Conservation (phyloP, 2,329 filamentous ascomycete species). For the Elsinoe ampelina region DNA sequence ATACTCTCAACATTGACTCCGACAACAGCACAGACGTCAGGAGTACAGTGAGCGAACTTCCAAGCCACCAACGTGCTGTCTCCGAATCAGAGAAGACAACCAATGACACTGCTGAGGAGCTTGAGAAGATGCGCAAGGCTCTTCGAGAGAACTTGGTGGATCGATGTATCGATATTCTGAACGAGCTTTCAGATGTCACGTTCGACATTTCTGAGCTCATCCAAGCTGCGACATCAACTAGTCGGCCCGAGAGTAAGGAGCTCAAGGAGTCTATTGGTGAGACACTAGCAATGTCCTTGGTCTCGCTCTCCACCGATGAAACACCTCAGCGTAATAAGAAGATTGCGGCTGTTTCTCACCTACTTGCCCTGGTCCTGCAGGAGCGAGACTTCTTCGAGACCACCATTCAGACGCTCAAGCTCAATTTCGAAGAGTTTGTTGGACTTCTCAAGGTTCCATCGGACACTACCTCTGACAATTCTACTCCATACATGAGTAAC, state of each 20-base stretch:
- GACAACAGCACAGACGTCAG: neutral
- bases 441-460: slow-evolving; percentile 65
- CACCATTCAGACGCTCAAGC: slow-evolving; percentile 63
- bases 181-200: slow-evolving; percentile 76
- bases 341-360: slow-evolving; percentile 83
- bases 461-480: slow-evolving; percentile 60
- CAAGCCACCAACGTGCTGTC: slow-evolving; percentile 13
- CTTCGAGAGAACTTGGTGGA: slow-evolving; percentile 75
- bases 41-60: slow-evolving; percentile 6
- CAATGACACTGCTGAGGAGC: slow-evolving; percentile 60
- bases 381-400: slow-evolving; percentile 71
- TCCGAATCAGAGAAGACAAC: slow-evolving; percentile 23
- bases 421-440: slow-evolving; percentile 66
- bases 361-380: slow-evolving; percentile 79
- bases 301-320: slow-evolving; percentile 46
- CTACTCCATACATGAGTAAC: slow-evolving; percentile 88
- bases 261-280: slow-evolving; percentile 67
- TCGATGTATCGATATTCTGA: slow-evolving; percentile 79
- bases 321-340: slow-evolving; percentile 52
- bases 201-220: slow-evolving; percentile 89
- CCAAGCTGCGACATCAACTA: slow-evolving; percentile 57
- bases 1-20: slow-evolving; percentile 1
- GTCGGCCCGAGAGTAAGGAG: slow-evolving; percentile 44
- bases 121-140: slow-evolving; percentile 65
- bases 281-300: slow-evolving; percentile 74